These are phyloP conservation scores for Dittrichia graveolens DNA, from an alignment of 129 eudicot species.

Conservation along the genomic window DNA sequence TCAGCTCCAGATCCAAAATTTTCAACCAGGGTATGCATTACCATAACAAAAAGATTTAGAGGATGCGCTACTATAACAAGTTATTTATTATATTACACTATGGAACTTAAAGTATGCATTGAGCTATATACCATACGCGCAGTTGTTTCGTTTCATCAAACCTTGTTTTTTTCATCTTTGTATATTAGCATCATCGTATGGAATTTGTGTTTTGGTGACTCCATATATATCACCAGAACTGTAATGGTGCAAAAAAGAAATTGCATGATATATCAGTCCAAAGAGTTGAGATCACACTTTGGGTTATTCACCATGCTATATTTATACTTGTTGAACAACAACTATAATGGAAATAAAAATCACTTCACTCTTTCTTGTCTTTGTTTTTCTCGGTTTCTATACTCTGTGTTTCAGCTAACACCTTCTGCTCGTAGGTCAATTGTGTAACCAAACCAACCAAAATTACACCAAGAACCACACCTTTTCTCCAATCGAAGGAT, in stretches of 20 bases:
- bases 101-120: too few relatives aligned
- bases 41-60: too few relatives aligned
- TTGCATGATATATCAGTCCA: slow-evolving; percentile 76
- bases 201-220: slow-evolving; percentile 49
- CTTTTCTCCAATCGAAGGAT: slow-evolving; percentile 64
- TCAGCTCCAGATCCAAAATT: too few relatives aligned
- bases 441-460: slow-evolving; percentile 68
- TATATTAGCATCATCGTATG: slow-evolving; percentile 47
- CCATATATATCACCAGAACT: slow-evolving; percentile 49
- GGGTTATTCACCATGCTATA: slow-evolving; percentile 87
- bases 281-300: slow-evolving; percentile 52
- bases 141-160: background rate
- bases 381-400: slow-evolving; percentile 37
- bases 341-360: slow-evolving; percentile 4
- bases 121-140: too few relatives aligned
- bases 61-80: too few relatives aligned
- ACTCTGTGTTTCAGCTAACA: slow-evolving; percentile 49
- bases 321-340: slow-evolving; percentile 17
- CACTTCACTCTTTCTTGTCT: slow-evolving; percentile 47
- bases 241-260: slow-evolving; percentile 58
- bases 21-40: too few relatives aligned
- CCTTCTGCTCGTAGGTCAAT: slow-evolving; percentile 70
- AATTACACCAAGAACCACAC: slow-evolving; percentile 61
- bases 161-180: background rate
- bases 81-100: too few relatives aligned